Evolutionary conservation across 345 rosid genomes (phyloP), one percentile per base, ranked within the genome.

Genomic region (Euphorbia peplus): DNA sequence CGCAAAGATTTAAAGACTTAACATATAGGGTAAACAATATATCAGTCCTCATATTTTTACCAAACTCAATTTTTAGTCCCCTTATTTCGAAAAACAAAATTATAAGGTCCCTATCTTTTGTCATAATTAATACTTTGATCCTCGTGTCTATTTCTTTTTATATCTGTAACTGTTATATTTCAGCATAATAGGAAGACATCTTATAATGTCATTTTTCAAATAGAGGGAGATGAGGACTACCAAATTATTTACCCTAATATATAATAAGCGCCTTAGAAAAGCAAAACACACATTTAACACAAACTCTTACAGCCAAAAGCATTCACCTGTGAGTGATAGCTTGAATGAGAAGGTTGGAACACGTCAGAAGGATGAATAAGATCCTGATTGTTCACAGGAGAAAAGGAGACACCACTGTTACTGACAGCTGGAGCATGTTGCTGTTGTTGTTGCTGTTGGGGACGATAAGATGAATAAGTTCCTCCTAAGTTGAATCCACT

Each of bases 401-500:
- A 74, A 79, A 75, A 84, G 70, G 92, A 82, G 71, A 82, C 83
- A 46, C 91, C 85, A 58, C 77, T 77, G 80, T 81, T 78, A 79
- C 92, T 92, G 73, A 79, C 96, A 48, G 98, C 86, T 59, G 97
- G 85, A 53, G 88, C 80, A 76, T 87, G 88, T 41, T 89, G 97
- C 70, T 86, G 92, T 65, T 89, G 97, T 68, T 86, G 92, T 65
- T 89, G 99, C 86, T 91, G 96, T 71, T 84, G 96, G 22, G 89
- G 87, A 50, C 92, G 96, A 84, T 91, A 93, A 44, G 99, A 90
- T 62, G 98, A 71, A 74, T 83, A 95, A 35, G 90, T 72, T 56
- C 87, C 96, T 62, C 92, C 99, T 48, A 90, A 72, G 74, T 87
- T 92, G 80, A 95, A 92, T 66, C 97, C 99, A 19, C 89, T 78